Conservation (phyloP, 2,329 filamentous ascomycete genomes). For the Hysterium pulicare region DNA sequence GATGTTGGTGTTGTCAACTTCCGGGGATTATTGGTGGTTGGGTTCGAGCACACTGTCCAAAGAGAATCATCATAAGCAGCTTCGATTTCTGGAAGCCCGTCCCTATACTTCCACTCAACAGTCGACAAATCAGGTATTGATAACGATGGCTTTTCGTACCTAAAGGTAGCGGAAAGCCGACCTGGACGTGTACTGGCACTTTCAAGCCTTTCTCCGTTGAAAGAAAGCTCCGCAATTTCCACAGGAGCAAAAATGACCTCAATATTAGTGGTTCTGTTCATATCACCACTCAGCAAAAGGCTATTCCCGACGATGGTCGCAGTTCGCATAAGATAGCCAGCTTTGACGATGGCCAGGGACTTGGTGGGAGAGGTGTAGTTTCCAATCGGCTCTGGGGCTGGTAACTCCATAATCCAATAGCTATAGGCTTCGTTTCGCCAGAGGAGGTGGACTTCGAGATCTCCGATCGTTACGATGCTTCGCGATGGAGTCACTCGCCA, state of each 20-base stretch:
- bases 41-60: slow-evolving; percentile 58
- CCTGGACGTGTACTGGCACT: slow-evolving; percentile 43
- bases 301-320: slow-evolving; percentile 55
- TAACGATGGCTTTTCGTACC: slow-evolving; percentile 51
- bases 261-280: slow-evolving; percentile 65
- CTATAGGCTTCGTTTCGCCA: slow-evolving; percentile 60
- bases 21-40: slow-evolving; percentile 58
- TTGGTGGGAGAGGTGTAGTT: slow-evolving; percentile 25
- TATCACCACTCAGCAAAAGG: slow-evolving; percentile 64
- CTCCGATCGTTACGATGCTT: slow-evolving; percentile 51
- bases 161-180: slow-evolving; percentile 51
- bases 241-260: slow-evolving; percentile 64
- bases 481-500: no score
- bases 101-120: slow-evolving; percentile 65
- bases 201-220: slow-evolving; percentile 52
- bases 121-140: slow-evolving; percentile 56
- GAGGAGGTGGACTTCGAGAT: slow-evolving; percentile 49
- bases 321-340: slow-evolving; percentile 62
- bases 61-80: slow-evolving; percentile 63
- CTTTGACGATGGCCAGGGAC: slow-evolving; percentile 59
- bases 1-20: slow-evolving; percentile 59
- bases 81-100: slow-evolving; percentile 68
- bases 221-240: slow-evolving; percentile 53
- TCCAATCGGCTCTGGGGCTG: slow-evolving; percentile 41
- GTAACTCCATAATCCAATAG: slow-evolving; percentile 53